A percentile compares a stretch with the other conserved stretches of the same genome.
phyloP scores from a whole-genome alignment of 768 basidiomycete species.

The Boletus vermiculosoides region DNA sequence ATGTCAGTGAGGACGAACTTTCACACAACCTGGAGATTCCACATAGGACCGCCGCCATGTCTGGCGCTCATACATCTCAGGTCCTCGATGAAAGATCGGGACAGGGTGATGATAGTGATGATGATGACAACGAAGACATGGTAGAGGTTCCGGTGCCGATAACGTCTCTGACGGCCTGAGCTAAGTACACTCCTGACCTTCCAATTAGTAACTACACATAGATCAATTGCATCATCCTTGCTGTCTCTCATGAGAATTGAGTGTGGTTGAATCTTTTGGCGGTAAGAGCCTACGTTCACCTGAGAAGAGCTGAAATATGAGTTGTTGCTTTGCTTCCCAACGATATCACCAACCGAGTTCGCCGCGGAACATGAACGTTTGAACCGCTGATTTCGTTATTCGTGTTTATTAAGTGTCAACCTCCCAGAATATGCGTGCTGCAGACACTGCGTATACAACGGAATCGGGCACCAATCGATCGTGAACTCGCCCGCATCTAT shows the following conservation, averaged over 20 bases:
- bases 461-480: not conserved
- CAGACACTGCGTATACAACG: not conserved
- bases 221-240: not conserved
- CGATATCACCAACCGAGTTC: not conserved
- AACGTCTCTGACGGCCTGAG: constrained; percentile 17
- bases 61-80: not conserved
- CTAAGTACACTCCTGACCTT: not conserved
- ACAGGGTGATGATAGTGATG: constrained; percentile 13
- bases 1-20: constrained; percentile 35
- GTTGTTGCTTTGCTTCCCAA: not conserved
- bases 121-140: constrained; percentile 28
- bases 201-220: not conserved
- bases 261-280: not conserved
- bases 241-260: not conserved
- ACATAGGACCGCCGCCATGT: not conserved
- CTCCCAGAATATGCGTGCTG: no score
- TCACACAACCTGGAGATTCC: constrained; percentile 26
- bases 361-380: not conserved
- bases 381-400: not conserved
- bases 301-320: not conserved
- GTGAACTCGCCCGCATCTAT: not conserved
- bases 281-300: not conserved
- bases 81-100: constrained; percentile 5
- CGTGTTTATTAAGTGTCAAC: not conserved
- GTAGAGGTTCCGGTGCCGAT: constrained; percentile 27